A percentile compares a stretch with the other conserved stretches of the same genome.
Evolutionary conservation across 345 rosid genomes (phyloP).

Genomic region (Camelina hispida): DNA sequence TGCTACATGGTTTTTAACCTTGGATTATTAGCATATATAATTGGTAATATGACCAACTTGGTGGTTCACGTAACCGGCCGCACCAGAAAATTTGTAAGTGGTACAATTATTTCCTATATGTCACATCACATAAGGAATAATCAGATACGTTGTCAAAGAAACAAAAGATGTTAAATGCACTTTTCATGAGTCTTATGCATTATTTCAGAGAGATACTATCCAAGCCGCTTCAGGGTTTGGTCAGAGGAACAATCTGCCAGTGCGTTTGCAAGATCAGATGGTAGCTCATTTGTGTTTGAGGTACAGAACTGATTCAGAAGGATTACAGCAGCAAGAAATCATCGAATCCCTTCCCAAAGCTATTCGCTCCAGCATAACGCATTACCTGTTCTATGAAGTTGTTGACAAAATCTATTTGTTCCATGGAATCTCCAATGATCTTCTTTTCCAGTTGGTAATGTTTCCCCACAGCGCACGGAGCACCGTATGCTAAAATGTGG

Average conservation of each 20-base stretch:
- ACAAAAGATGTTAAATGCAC: background rate
- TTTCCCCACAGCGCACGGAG: background rate
- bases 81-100: conserved; percentile 81
- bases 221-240: conserved; percentile 83
- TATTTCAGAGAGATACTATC: conserved; percentile 78
- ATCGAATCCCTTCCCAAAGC: conserved; percentile 88
- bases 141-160: background rate
- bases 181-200: conserved; percentile 4
- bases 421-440: conserved; percentile 87
- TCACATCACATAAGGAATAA: background rate
- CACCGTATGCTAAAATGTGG: background rate
- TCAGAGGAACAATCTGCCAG: conserved; percentile 74
- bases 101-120: background rate
- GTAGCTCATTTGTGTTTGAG: conserved; percentile 85
- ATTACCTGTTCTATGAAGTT: conserved; percentile 71
- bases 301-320: conserved; percentile 85
- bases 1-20: conserved; percentile 73
- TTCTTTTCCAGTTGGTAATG: conserved; percentile 92
- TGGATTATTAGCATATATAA: conserved; percentile 72
- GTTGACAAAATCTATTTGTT: conserved; percentile 82
- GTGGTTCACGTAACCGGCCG: conserved; percentile 82
- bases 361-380: conserved; percentile 79
- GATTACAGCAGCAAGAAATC: conserved; percentile 89
- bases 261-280: conserved; percentile 89
- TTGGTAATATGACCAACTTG: conserved; percentile 91